Conservation (phyloP, 169 alveolate species). For the Eimeria sp. region DNA sequence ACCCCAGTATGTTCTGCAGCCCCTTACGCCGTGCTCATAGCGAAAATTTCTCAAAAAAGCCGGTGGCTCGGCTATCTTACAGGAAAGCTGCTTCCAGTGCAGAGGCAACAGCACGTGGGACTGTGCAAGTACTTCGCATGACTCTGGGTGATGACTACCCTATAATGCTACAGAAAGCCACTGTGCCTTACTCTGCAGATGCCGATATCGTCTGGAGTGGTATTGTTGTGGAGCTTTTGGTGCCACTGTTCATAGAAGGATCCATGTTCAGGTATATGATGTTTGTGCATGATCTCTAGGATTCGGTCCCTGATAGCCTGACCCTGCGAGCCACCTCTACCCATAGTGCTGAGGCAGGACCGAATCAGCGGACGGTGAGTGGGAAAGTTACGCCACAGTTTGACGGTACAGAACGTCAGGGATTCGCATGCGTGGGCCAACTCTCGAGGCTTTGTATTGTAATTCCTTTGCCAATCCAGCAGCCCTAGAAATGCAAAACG, state of each 20-base stretch:
- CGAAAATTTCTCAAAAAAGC: background rate
- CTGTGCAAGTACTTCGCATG: background rate
- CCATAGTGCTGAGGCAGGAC: conserved; percentile 87
- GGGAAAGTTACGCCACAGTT: conserved; percentile 82
- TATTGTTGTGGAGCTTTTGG: conserved; percentile 96
- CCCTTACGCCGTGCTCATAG: background rate
- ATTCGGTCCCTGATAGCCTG: conserved; percentile 95
- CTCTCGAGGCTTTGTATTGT: conserved; percentile 87
- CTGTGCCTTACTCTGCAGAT: conserved; percentile 84
- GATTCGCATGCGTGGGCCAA: conserved; percentile 85
- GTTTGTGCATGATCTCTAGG: conserved; percentile 94
- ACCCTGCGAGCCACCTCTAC: conserved; percentile 96
- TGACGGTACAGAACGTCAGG: conserved; percentile 74
- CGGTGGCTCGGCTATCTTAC: background rate
- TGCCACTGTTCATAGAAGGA: conserved; percentile 97
- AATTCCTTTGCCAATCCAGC: conserved; percentile 88
- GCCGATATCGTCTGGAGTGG: conserved; percentile 96
- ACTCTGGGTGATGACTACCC: background rate
- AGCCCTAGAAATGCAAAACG: conserved; percentile 87
- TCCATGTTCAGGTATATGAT: conserved; percentile 91
- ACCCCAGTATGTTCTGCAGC: background rate
- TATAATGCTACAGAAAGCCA: background rate
- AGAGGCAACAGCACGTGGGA: background rate
- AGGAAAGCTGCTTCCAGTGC: background rate
- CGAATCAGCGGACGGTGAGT: conserved; percentile 84